Evolutionary conservation across 1,139 yeast genomes (phyloP), one percentile per base, ranked within the genome.

Genomic region (Arxiozyma bovina): DNA sequence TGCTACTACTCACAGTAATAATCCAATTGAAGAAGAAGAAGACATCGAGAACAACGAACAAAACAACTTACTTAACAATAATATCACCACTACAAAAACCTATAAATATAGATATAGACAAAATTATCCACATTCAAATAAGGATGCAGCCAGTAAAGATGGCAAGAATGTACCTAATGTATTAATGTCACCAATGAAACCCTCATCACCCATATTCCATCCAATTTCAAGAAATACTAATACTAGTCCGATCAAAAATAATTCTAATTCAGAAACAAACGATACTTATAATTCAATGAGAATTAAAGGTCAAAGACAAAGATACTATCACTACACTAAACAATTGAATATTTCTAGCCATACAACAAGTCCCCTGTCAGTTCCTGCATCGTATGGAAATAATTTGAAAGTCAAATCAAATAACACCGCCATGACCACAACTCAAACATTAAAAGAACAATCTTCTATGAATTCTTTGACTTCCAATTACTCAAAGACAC

Each of bases 261-360:
- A 44, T 4, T 30, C 25, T 22, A 49, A 42, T 45, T 30, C 30
- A 4, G 46, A 46, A 27, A 25, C 15, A 40, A 43, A 49, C 38
- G 54, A 53, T n/a, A 60, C 58, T 46, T 61, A 56, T 42, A 65
- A 66, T 49, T 54, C 70, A 1, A 53, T 66, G 43, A 67, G 65
- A 53, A 67, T 66, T 11, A 64, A 62, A 53, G 62, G 66, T 48
- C 70, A 67, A 55, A 67, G 65, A 53, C 67, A 67, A 53, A 59
- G 70, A 50, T 67, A 66, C 48, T 63, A 58, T 44, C 64, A 63
- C 48, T 64, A 67, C 51, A 63, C 66, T 6, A 65, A 64, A 50
- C 68, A 64, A 42, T 25, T 65, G 22, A 64, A 65, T 12, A 55
- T 61, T 15, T 55, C 55, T 22, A 54, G 54, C n/a, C 50, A 52